These are phyloP conservation scores for Nissolia schottii DNA, from an alignment of 306 rosid genomes.

Conservation along the genomic window DNA sequence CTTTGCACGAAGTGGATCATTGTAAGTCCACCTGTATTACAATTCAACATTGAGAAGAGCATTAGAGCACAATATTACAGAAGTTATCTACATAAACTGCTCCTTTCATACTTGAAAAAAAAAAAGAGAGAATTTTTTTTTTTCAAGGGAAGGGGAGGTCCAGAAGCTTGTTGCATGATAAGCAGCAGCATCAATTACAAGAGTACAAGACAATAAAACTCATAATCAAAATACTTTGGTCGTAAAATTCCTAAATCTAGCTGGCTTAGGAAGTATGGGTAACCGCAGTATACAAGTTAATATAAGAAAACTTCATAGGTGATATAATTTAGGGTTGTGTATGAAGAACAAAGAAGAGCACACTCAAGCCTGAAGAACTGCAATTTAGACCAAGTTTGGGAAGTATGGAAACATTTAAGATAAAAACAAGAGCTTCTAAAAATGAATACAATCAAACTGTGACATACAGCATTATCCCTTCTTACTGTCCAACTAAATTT, in stretches of 20 bases:
- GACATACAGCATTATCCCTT: not conserved
- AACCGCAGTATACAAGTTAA: not conserved
- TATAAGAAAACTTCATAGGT: not conserved
- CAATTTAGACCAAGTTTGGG: not conserved
- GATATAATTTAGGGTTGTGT: not conserved
- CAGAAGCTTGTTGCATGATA: not conserved
- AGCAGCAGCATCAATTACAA: not conserved
- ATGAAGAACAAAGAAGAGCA: not conserved
- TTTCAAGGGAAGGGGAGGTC: not conserved
- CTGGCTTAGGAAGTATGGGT: not conserved
- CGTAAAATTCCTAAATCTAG: not conserved
- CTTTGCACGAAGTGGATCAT: constrained; percentile 94
- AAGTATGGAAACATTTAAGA: not conserved
- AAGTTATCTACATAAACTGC: not conserved
- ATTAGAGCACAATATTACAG: constrained; percentile 10
- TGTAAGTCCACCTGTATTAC: constrained; percentile 88
- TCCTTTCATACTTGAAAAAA: not conserved
- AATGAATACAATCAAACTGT: not conserved
- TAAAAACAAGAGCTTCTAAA: not conserved
- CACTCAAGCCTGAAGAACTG: not conserved
- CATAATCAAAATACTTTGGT: not conserved
- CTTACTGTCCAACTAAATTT: not conserved
- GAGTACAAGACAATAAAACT: not conserved
- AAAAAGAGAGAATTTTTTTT: not conserved
- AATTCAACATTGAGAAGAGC: constrained; percentile 11